Evolutionary conservation across 306 rosid genomes (phyloP), one percentile per base, ranked within the genome.

Genomic region (Luffa acutangula): DNA sequence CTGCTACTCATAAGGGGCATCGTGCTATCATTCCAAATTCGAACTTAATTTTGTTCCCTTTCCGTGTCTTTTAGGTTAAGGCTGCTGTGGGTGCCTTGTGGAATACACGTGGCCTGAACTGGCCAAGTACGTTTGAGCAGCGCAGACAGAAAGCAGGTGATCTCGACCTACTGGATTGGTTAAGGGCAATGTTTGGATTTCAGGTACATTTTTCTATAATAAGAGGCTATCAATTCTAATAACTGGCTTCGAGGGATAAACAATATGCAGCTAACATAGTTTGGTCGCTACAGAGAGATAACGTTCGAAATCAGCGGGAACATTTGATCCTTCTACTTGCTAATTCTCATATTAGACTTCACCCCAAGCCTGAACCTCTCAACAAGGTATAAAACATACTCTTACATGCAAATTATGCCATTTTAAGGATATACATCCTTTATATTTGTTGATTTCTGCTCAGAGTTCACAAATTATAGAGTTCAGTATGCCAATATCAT

Each of bases 281-380:
- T 85, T 81, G 84, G 77, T 78, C 80, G 60, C 77, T 78, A 31
- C 91, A 94, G 98, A 91, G 86, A 81, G 98, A 94, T 90, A 94
- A 86, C 14, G 97, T 94, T 82, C 89, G 98, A 90, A 94, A 94
- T 82, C 98, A 94, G 89, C 91, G 97, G 82, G 98, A 94, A 88
- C 93, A 94, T 88, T 85, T 94, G 86, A 90, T 91, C 84, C 87
- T 91, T 83, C 96, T 94, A 65, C 97, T 94, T 36, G 97, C 98
- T 21, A 90, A 94, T 86, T 62, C 80, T 69, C 98, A 94, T 86
- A 91, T 89, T 81, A 89, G 97, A 87, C 91, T 94, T 56, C 81
- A 89, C 62, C 98, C 98, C 75, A 94, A 94, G 89, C 90, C 98
- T 3, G 98, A 94, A 88, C 97, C 97, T 83, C 95, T 92, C 81